phyloP scores from a whole-genome alignment of 371 early-diverging fungal species.

The Mortierella sp. region DNA sequence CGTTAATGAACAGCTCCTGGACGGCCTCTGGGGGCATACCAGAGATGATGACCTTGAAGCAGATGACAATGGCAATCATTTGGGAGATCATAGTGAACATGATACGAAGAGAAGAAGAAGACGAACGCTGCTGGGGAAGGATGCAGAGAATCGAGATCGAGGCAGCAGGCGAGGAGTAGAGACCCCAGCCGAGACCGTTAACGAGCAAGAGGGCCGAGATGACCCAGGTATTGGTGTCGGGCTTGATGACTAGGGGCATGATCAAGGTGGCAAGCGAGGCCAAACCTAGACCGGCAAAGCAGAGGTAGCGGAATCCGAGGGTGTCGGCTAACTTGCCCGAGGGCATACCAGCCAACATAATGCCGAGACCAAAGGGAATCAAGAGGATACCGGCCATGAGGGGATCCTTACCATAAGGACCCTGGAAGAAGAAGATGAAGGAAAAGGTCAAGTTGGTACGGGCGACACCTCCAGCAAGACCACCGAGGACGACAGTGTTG shows the following conservation, averaged over 20 bases:
- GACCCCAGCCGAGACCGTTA: slow-evolving; percentile 52
- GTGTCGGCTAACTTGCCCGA: slow-evolving; percentile 45
- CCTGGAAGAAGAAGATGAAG: slow-evolving; percentile 53
- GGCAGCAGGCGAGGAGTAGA: slow-evolving; percentile 43
- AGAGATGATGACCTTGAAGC: slow-evolving; percentile 50
- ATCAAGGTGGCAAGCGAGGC: slow-evolving; percentile 37
- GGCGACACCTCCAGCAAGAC: slow-evolving; percentile 53
- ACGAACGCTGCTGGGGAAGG: slow-evolving; percentile 50
- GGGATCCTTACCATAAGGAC: slow-evolving; percentile 46
- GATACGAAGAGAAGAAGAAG: slow-evolving; percentile 50
- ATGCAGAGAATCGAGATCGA: slow-evolving; percentile 55
- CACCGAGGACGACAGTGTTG: slow-evolving; percentile 53
- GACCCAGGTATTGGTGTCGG: slow-evolving; percentile 41
- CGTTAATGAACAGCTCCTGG: slow-evolving; percentile 42
- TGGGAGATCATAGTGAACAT: slow-evolving; percentile 56
- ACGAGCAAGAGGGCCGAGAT: slow-evolving; percentile 38
- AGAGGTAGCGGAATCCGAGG: slow-evolving; percentile 37
- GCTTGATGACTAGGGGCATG: slow-evolving; percentile 44
- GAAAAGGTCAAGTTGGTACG: slow-evolving; percentile 56
- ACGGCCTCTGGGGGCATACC: slow-evolving; percentile 48
- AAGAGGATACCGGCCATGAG: slow-evolving; percentile 51
- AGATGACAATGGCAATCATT: slow-evolving; percentile 55
- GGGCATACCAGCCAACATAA: slow-evolving; percentile 54
- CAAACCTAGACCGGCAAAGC: slow-evolving; percentile 31
- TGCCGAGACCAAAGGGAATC: slow-evolving; percentile 50